Evolutionary conservation across 2,329 filamentous ascomycete genomes (phyloP), one percentile per base, ranked within the genome.

Genomic region (Pyrenophora tritici-repentis): DNA sequence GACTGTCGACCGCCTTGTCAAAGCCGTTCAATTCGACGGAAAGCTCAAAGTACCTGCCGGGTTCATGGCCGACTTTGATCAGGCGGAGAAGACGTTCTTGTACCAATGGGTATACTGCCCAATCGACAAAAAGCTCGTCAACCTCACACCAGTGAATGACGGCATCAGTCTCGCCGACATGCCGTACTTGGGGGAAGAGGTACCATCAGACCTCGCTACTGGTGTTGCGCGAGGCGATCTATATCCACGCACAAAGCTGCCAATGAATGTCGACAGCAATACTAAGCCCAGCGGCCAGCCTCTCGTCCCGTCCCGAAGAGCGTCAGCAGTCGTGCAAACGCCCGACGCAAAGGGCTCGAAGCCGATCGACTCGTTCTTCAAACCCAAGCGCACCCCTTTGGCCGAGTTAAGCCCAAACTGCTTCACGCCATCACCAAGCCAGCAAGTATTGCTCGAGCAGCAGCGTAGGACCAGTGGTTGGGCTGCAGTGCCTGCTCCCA

Each of bases 71-170:
- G 80, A 84, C 16, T 99, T 97, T 70, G 83, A 85, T 55, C 87
- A 93, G 69, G 94, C 94, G 0, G 94, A 99, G 73, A 79, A 90
- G 61, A 97, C 94, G 0, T 99, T 99, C 67, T 76, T 97, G 14
- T 89, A 97, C 67, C 94, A 97, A 76, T 89, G 94, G 75, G 93
- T 97, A 3, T 99, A 90, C 72, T 97, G 93, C 70, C 91, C 93
- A 0, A 77, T 80, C 32, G 80, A 82, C 35, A 80, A 86, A 50
- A 78, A 85, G 55, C 75, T 97, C 37, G 89, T 96, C 34, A 86
- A 91, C 53, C 79, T 96, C 51, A 94, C 86, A 1, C 79, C 85
- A 12, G 81, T 87, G 0, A 83, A 85, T 0, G 76, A 81, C 5
- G 83, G 83, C 4, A 71, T 91, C 17, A 83, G 86, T 18, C 77